Percentiles rank a stretch among this genome's conserved stretches.
These are phyloP conservation scores for Debaryomycetaceae sp. DNA, from an alignment of 1,139 yeast species.

Conservation along the genomic window DNA sequence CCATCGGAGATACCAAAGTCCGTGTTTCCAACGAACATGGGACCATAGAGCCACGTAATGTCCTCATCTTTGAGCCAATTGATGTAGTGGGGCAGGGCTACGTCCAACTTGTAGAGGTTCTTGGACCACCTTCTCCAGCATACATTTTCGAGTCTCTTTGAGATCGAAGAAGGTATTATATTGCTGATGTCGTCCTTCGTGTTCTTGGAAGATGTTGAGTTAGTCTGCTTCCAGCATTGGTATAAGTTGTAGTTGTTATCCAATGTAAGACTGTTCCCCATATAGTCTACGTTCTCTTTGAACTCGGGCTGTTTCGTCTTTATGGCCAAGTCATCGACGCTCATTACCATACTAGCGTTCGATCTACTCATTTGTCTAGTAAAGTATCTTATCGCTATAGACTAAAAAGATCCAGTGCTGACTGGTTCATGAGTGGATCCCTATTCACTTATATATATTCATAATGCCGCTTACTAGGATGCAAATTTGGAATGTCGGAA, in stretches of 20 bases:
- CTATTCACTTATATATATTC: neutral
- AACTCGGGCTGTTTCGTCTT: slow-evolving; percentile 8
- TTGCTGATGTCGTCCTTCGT: slow-evolving; percentile 20
- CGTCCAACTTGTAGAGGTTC: slow-evolving; percentile 26
- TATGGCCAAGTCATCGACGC: slow-evolving; percentile 6
- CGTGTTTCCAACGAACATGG: slow-evolving; percentile 20
- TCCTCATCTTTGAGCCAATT: slow-evolving; percentile 47
- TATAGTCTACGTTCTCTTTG: slow-evolving; percentile 38
- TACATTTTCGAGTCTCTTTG: slow-evolving; percentile 32
- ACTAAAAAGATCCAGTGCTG: too few species aligned
- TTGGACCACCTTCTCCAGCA: slow-evolving; percentile 44
- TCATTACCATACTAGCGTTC: neutral
- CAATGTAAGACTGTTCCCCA: slow-evolving; percentile 10
- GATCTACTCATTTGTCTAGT: neutral
- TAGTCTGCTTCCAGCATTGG: slow-evolving; percentile 24
- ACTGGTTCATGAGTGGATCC: too few species aligned
- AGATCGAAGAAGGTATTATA: slow-evolving; percentile 25
- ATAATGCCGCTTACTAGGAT: neutral
- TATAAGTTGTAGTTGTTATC: slow-evolving; percentile 19
- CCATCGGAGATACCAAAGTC: slow-evolving; percentile 2
- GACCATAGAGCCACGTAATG: slow-evolving; percentile 47
- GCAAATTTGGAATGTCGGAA: neutral
- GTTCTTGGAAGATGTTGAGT: slow-evolving; percentile 13
- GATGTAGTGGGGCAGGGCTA: slow-evolving; percentile 32
- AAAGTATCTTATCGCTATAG: too few species aligned